Base-by-base conservation (phyloP, 192 early-diverging fungal species). In the Dimargaris cristalligena region DNA sequence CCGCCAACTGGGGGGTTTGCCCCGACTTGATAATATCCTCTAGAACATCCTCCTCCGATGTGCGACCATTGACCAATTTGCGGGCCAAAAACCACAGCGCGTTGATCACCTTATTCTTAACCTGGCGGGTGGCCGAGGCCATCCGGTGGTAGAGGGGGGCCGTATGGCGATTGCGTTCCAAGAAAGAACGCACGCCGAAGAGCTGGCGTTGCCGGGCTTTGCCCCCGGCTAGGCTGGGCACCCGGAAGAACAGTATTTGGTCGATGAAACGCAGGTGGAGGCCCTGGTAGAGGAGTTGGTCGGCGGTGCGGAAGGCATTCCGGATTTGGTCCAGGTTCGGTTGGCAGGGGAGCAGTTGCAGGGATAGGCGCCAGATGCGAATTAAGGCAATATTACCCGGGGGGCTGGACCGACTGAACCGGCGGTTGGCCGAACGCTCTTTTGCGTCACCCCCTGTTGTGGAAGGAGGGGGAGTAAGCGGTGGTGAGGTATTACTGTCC, bases 271-370 rank as follows among this genome's bases (percentile, higher is more conserved):
- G 0, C 3, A 18, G 18, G 55, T 57, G 34, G n/a, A 14, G 3
- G 18, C 55, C 33, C 0, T n/a, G 2, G 20, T 35, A 57, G 1
- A 57, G 33, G 34, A 57, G 22, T 23, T n/a, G 13, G 33, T 57
- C 55, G 2, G 55, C 55, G 10, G 18, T 16, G 16, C 34, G 34
- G 35, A 57, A n/a, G n/a, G 55, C 55, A 4, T 38, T 26, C 32
- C 55, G 55, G 9, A 26, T 34, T 2, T 57, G 34, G 22, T n/a
- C 18, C 1, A 38, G 20, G 16, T 4, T 22, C 0, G 55, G 55
- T n/a, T 57, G 55, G 33, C 55, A 57, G n/a, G 55, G 55, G 22
- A 57, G 32, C 32, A 57, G n/a, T 38, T 57, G 55, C 4, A 57
- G 55, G 18, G 55, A 16, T 4, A 26, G 22, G 18, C 34, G 32